Conservation (phyloP, 768 basidiomycete genomes). For the Psilocybe cyanescens region DNA sequence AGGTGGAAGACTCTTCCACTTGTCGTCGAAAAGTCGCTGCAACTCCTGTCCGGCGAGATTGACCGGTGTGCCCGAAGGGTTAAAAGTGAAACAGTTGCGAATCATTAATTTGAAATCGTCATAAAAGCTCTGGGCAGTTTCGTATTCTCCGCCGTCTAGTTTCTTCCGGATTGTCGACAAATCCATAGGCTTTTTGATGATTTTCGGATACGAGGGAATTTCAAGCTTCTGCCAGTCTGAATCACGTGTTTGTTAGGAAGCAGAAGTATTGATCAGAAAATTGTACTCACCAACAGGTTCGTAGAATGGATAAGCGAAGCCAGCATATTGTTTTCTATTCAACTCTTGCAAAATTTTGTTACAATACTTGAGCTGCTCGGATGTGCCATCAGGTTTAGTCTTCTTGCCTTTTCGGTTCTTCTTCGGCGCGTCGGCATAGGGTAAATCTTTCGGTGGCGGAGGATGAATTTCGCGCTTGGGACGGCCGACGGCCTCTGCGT, state of each 20-base stretch:
- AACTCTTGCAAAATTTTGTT: conserved; percentile 74
- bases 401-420: conserved; percentile 67
- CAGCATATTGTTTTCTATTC: conserved; percentile 76
- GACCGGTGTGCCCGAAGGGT: conserved; percentile 86
- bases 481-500: conserved; percentile 63
- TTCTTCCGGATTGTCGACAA: conserved; percentile 86
- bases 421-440: conserved; percentile 79
- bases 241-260: conserved; percentile 10
- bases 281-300: conserved; percentile 84
- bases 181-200: conserved; percentile 97
- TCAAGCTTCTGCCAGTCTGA: conserved; percentile 79
- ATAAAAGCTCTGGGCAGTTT: conserved; percentile 79
- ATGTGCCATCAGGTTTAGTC: conserved; percentile 66
- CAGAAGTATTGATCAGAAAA: not conserved
- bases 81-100: conserved; percentile 91
- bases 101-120: conserved; percentile 96
- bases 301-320: conserved; percentile 82
- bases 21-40: conserved; percentile 89
- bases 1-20: conserved; percentile 81
- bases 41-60: conserved; percentile 85
- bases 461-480: conserved; percentile 99
- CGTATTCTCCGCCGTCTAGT: conserved; percentile 77
- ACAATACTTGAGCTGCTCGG: conserved; percentile 87
- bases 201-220: conserved; percentile 83
- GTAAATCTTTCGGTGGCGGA: conserved; percentile 88